phyloP scores from a whole-genome alignment of 2,329 filamentous ascomycete genomes.

The Rutstroemia sp. region DNA sequence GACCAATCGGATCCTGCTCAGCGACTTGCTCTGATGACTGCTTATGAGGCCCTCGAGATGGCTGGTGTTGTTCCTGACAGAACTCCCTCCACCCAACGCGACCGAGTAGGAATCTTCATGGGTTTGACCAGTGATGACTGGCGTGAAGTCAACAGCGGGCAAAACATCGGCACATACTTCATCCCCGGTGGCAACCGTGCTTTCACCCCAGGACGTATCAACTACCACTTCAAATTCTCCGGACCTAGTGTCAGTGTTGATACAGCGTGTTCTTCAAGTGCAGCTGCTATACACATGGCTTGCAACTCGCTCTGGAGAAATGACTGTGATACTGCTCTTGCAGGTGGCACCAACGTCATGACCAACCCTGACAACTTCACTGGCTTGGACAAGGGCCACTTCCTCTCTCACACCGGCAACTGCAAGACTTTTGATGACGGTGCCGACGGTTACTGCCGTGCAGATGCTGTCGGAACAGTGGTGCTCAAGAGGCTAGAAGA shows the following conservation, averaged over 20 bases:
- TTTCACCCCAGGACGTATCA: slow-evolving; percentile 27
- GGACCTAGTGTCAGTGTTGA: slow-evolving; percentile 49
- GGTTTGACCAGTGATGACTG: slow-evolving; percentile 21
- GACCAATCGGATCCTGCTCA: slow-evolving; percentile 75
- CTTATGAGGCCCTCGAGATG: slow-evolving; percentile 75
- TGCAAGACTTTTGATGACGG: slow-evolving; percentile 46
- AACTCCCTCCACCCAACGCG: slow-evolving; percentile 33
- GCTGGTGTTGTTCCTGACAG: slow-evolving; percentile 53
- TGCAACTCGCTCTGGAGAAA: slow-evolving; percentile 40
- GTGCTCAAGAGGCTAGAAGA: slow-evolving; percentile 48
- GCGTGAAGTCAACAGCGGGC: slow-evolving; percentile 20
- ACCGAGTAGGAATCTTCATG: slow-evolving; percentile 20
- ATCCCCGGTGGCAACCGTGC: slow-evolving; percentile 21
- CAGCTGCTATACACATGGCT: slow-evolving; percentile 47
- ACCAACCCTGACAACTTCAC: slow-evolving; percentile 31
- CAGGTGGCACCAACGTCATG: slow-evolving; percentile 32
- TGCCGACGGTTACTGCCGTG: slow-evolving; percentile 57
- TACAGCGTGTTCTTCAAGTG: slow-evolving; percentile 50
- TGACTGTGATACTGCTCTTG: slow-evolving; percentile 37
- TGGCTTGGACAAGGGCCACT: slow-evolving; percentile 10
- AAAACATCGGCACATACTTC: slow-evolving; percentile 23
- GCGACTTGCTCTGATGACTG: slow-evolving; percentile 64
- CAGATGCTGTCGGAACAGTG: slow-evolving; percentile 52
- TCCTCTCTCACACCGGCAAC: slow-evolving; percentile 14
- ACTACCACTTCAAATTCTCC: slow-evolving; percentile 34